These are phyloP conservation scores for Corinectria fuckeliana DNA, from an alignment of 2,329 filamentous ascomycete species.

Conservation along the genomic window DNA sequence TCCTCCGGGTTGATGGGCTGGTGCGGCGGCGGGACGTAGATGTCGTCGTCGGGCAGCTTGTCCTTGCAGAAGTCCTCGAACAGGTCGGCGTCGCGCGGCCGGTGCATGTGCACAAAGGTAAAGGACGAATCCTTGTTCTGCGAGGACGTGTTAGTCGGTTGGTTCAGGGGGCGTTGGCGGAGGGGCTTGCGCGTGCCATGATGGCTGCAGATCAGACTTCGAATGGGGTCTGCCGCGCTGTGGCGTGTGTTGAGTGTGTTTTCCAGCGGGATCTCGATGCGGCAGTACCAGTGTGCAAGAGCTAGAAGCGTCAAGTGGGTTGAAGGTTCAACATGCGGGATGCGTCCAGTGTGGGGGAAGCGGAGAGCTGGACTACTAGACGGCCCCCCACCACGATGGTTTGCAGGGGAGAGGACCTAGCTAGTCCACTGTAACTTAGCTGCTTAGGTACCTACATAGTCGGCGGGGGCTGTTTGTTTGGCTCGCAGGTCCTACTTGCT, in stretches of 20 bases:
- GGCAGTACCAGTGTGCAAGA: not conserved
- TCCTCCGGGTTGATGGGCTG: slow-evolving; percentile 87
- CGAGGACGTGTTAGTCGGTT: not conserved
- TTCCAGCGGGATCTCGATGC: not conserved
- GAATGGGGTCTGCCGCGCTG: not conserved
- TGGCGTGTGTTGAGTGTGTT: not conserved
- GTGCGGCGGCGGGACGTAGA: slow-evolving; percentile 80
- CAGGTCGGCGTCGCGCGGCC: slow-evolving; percentile 75
- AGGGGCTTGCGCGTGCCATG: slow-evolving; percentile 7
- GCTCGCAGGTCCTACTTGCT: too few relatives aligned
- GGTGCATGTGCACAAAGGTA: slow-evolving; percentile 79
- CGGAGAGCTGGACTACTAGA: not conserved
- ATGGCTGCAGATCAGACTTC: slow-evolving; percentile 7
- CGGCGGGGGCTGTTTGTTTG: too few relatives aligned
- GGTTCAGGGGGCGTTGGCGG: not conserved
- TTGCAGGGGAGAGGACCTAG: too few relatives aligned
- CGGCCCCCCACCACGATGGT: not conserved
- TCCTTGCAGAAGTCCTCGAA: slow-evolving; percentile 79
- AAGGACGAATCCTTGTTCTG: slow-evolving; percentile 77
- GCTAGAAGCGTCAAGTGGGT: not conserved
- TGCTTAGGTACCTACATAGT: too few relatives aligned
- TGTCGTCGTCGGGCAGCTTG: slow-evolving; percentile 76
- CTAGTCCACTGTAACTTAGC: too few relatives aligned
- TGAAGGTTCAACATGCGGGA: not conserved
- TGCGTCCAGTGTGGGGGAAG: not conserved